Evolutionary conservation across 352 stramenopile genomes (phyloP).

Genomic region (Phytopythium cucurbitacearum): DNA sequence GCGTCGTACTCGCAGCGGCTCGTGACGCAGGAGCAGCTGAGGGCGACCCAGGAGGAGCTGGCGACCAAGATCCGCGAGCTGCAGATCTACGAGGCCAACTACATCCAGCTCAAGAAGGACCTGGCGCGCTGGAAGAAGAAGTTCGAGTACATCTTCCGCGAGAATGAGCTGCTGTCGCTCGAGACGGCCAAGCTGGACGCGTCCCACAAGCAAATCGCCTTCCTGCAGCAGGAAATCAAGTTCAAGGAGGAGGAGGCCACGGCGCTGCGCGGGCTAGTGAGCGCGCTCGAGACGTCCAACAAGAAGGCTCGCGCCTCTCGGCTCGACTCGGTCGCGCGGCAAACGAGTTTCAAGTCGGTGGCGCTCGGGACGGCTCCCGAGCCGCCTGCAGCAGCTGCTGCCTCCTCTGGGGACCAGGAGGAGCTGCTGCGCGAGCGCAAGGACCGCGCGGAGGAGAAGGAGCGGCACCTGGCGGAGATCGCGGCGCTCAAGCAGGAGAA

Average conservation of each 20-base stretch:
- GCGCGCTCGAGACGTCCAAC: constrained; percentile 67
- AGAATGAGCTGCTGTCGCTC: constrained; percentile 81
- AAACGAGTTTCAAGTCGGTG: constrained; percentile 18
- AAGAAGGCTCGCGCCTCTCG: constrained; percentile 77
- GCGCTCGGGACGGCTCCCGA: constrained; percentile 11
- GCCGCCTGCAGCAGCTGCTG: constrained; percentile 10
- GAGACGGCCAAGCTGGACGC: constrained; percentile 84
- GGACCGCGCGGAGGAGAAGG: constrained; percentile 34
- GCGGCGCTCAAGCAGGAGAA: constrained; percentile 65
- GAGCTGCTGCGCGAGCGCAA: constrained; percentile 38
- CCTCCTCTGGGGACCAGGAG: constrained; percentile 27
- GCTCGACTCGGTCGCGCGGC: constrained; percentile 41
- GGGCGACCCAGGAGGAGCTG: constrained; percentile 74
- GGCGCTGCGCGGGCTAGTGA: constrained; percentile 68
- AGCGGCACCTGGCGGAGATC: constrained; percentile 46
- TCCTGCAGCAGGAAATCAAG: constrained; percentile 82
- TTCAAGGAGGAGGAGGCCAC: constrained; percentile 81
- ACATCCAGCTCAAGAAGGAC: constrained; percentile 75
- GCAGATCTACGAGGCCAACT: constrained; percentile 80
- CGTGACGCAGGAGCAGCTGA: constrained; percentile 55
- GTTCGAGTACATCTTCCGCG: constrained; percentile 83
- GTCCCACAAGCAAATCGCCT: constrained; percentile 79
- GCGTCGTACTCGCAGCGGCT: constrained; percentile 61
- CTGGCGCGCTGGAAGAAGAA: constrained; percentile 83
- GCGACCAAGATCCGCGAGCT: constrained; percentile 75